Evolutionary conservation across 106 monocot genomes (phyloP).

Genomic region (Cymbidium sinense): DNA sequence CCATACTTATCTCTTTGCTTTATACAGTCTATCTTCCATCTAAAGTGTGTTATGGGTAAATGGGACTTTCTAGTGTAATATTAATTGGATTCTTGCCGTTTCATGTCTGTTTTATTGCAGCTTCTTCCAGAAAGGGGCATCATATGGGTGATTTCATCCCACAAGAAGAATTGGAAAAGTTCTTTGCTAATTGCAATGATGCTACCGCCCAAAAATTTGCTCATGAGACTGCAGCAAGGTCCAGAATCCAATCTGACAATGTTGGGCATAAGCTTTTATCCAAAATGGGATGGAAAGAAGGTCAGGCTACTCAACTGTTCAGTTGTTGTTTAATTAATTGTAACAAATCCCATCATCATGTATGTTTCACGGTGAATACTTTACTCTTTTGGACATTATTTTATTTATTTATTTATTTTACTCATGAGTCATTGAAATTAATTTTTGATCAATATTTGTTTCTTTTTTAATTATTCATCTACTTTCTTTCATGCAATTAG

Average conservation of each 20-base stretch:
- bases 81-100: background rate
- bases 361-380: background rate
- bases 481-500: background rate
- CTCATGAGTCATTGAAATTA: too few relatives aligned
- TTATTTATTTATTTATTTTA: too few relatives aligned
- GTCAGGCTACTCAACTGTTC: slow-evolving; percentile 18
- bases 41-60: background rate
- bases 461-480: too few relatives aligned
- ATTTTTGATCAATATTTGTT: too few relatives aligned
- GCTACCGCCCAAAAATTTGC: slow-evolving; percentile 57
- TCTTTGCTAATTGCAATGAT: slow-evolving; percentile 78
- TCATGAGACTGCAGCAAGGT: slow-evolving; percentile 67
- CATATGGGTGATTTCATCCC: slow-evolving; percentile 99
- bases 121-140: slow-evolving; percentile 65
- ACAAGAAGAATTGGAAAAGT: slow-evolving; percentile 83
- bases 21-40: slow-evolving; percentile 1
- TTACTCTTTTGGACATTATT: background rate
- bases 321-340: background rate
- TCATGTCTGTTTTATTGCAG: slow-evolving; percentile 8
- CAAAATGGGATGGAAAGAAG: slow-evolving; percentile 99
- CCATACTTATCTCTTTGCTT: background rate
- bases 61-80: background rate
- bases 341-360: background rate
- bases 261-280: slow-evolving; percentile 94
- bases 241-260: slow-evolving; percentile 95